Base-by-base conservation (phyloP, 768 basidiomycete species). In the Russula ochroleuca region DNA sequence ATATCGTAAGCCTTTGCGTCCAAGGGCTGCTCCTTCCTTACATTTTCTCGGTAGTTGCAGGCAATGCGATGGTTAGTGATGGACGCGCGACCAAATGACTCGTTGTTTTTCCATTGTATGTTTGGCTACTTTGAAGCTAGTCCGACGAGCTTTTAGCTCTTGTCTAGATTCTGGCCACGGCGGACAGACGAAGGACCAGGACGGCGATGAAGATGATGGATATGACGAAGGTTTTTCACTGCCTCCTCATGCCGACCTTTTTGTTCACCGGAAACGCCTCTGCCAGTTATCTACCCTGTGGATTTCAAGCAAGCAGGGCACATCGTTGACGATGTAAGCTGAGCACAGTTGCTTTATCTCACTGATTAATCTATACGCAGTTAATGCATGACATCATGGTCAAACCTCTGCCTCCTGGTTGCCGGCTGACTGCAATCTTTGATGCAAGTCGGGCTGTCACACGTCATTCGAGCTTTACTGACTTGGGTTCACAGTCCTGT, bases 131-230 rank as follows among this genome's bases (percentile, higher is more conserved):
- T 28, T 14, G n/a, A 31, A 14, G n/a, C 21, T 61, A 8, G 3
- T 28, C 54, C 14, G 21, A 23, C 28, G 4, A 19, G 21, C 4
- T 7, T 33, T 38, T 9, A 61, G 11, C 15, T 23, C 25, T 9
- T 59, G 28, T 37, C 5, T 61, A 90, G 89, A 92, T 75, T 96
- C 94, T 1, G 96, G 95, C 0, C 95, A 98, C 69, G 96, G 97
- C n/a, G 96, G 94, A 11, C 94, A 95, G 71, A 86, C 87, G 3
- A 79, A 78, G 58, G 94, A 97, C 74, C 64, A 75, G 1, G 81
- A 91, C 67, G 90, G 90, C 3, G 91, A 92, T 68, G 87, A 95
- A 74, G 75, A 79, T 0, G 88, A 91, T 69, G 94, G 93, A 8
- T 82, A 77, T 59, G 92, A 94, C 66, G 92, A 94, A 80, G 84